Base-by-base conservation (phyloP, 371 early-diverging fungal genomes). In the Blastocladiella emersonii region DNA sequence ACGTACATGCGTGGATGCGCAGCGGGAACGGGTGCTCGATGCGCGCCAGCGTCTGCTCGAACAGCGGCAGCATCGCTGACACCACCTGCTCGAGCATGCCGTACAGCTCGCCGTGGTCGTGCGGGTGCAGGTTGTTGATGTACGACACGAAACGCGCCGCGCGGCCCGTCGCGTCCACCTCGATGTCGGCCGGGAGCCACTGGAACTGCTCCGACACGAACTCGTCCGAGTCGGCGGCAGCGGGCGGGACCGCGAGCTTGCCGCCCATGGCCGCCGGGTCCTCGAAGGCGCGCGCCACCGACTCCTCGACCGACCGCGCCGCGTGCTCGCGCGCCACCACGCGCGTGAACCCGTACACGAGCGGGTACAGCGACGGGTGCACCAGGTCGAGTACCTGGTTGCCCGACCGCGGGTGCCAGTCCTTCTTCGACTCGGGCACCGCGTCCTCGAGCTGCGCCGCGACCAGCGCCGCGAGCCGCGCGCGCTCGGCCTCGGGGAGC, bases 121-220 rank as follows among this genome's bases (percentile, higher is more conserved):
- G 37, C 1, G 79, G 83, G 53, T 83, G 74, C n/a, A 83, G 57
- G 65, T 80, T 84, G 72, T 80, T 82, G 71, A 82, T 81, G 65
- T 81, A 83, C 12, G 80, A 75, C 35, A 63, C 57, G 25, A 74
- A 67, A 10, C 12, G 2, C 7, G 65, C 57, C n/a, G 66, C 61
- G 15, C 66, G 23, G 35, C 81, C 77, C 12, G 69, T 67, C 0
- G 57, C 45, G n/a, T 43, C 59, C 15, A 82, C 69, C 0, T 67
- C 56, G 45, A 84, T 71, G 44, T 82, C 82, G 21, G 77, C 63
- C 0, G 82, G 82, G 34, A 82, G 68, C 82, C 83, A 80, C 51
- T 81, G 78, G 44, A 66, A 80, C 30, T 57, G 43, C 0, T 39
- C 25, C 25, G 70, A 72, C 4, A 17, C 39, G 30, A 32, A 32